A percentile compares a stretch with the other conserved stretches of the same genome.
These are phyloP conservation scores for Delitschia confertaspora DNA, from an alignment of 495 filamentous ascomycete species.

Conservation along the genomic window DNA sequence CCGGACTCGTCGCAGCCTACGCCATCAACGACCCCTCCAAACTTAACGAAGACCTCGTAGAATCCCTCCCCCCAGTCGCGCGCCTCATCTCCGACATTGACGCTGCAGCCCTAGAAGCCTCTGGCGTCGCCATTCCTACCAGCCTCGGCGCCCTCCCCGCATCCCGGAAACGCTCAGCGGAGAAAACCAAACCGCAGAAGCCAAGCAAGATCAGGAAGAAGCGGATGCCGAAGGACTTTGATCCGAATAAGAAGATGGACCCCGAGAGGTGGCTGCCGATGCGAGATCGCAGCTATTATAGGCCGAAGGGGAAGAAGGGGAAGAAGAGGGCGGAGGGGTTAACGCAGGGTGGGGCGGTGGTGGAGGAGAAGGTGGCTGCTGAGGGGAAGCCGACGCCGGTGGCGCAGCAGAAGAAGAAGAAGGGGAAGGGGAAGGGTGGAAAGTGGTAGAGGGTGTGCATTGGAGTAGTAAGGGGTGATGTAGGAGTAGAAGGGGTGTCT, in stretches of 20 bases:
- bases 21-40: slow-evolving; percentile 56
- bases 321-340: slow-evolving; percentile 67
- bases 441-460: slow-evolving; percentile 27
- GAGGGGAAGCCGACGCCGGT: slow-evolving; percentile 1
- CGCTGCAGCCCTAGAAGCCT: slow-evolving; percentile 58
- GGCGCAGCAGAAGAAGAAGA: slow-evolving; percentile 18
- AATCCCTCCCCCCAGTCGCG: slow-evolving; percentile 54
- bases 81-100: slow-evolving; percentile 60
- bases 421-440: slow-evolving; percentile 25
- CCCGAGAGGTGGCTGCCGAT: slow-evolving; percentile 90
- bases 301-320: slow-evolving; percentile 84
- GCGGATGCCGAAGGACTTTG: slow-evolving; percentile 70
- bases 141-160: slow-evolving; percentile 31
- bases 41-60: slow-evolving; percentile 47
- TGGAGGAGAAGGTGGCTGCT: slow-evolving; percentile 23
- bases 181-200: slow-evolving; percentile 38
- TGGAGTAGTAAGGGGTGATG: too few relatives aligned
- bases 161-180: slow-evolving; percentile 41
- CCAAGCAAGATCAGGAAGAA: slow-evolving; percentile 61
- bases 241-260: slow-evolving; percentile 64
- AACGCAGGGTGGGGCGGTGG: slow-evolving; percentile 58
- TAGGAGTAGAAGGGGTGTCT: too few relatives aligned
- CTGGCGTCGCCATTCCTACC: slow-evolving; percentile 62
- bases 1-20: slow-evolving; percentile 77
- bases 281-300: slow-evolving; percentile 76